phyloP scores from a whole-genome alignment of 2,329 filamentous ascomycete genomes.

The Paracoccidioides brasiliensis region DNA sequence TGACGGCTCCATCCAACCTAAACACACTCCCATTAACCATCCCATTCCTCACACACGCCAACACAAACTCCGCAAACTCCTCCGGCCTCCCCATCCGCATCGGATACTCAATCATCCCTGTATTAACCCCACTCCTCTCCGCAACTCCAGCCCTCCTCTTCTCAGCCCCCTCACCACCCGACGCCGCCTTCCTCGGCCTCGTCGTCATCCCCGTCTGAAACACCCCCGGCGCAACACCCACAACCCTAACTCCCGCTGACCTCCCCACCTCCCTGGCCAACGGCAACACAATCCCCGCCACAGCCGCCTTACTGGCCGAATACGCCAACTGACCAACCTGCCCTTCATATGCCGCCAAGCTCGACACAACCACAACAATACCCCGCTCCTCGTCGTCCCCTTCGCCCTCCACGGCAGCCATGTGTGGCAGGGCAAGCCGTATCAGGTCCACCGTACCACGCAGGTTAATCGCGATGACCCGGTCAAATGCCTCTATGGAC shows the following conservation, averaged over 20 bases:
- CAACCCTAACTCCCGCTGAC: constrained; percentile 14
- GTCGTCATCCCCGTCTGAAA: constrained; percentile 16
- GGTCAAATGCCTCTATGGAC: constrained; percentile 46
- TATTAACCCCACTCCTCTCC: constrained; percentile 3
- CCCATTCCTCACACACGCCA: constrained; percentile 16
- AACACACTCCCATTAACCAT: constrained; percentile 17
- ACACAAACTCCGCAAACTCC: constrained; percentile 15
- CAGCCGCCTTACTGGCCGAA: constrained; percentile 17
- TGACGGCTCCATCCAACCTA: constrained; percentile 15
- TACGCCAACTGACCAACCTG: constrained; percentile 16
- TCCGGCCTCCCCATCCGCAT: constrained; percentile 14
- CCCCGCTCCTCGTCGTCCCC: constrained; percentile 15
- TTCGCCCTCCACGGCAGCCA: constrained; percentile 11
- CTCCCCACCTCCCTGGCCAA: constrained; percentile 15
- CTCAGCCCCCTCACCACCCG: background rate
- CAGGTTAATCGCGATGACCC: constrained; percentile 35
- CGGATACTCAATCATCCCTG: constrained; percentile 16
- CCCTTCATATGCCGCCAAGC: constrained; percentile 15
- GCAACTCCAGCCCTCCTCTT: constrained; percentile 2
- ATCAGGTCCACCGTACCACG: constrained; percentile 17
- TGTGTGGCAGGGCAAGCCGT: constrained; percentile 14
- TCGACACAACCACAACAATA: constrained; percentile 14
- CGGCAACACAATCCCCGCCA: constrained; percentile 15
- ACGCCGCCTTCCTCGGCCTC: constrained; percentile 4
- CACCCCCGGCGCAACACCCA: constrained; percentile 15